A percentile compares a stretch with the other conserved stretches of the same genome.
phyloP scores from a whole-genome alignment of 371 early-diverging fungal species.

The Phascolomyces articulosus region DNA sequence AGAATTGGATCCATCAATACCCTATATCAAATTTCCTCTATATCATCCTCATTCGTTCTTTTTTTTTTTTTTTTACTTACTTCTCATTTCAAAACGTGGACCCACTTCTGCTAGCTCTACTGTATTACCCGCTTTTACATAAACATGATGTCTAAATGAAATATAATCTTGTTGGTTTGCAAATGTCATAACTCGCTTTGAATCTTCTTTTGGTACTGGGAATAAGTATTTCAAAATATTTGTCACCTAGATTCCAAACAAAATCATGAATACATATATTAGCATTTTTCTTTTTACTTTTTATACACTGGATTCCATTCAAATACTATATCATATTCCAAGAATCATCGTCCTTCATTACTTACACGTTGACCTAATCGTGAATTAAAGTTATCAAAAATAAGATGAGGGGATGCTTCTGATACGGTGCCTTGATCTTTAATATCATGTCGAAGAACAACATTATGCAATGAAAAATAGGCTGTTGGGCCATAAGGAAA shows the following conservation, averaged over 20 bases:
- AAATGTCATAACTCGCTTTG: constrained; percentile 97
- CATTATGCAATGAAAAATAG: constrained; percentile 96
- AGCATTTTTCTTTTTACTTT: too few relatives aligned
- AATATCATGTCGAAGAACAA: constrained; percentile 97
- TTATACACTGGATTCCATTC: background rate
- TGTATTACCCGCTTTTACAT: constrained; percentile 84
- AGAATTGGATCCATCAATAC: background rate
- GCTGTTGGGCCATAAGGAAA: constrained; percentile 99
- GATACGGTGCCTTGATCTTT: constrained; percentile 95
- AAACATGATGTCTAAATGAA: constrained; percentile 97
- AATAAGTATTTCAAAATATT: constrained; percentile 95
- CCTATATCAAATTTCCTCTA: too few relatives aligned
- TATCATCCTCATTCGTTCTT: background rate
- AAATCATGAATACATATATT: background rate
- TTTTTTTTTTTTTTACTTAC: constrained; percentile 43
- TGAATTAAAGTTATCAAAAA: constrained; percentile 92
- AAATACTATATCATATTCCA: background rate
- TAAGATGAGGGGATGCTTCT: constrained; percentile 95
- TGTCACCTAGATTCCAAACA: constrained; percentile 52
- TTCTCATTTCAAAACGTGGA: constrained; percentile 97
- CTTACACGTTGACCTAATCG: constrained; percentile 86
- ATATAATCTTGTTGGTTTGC: constrained; percentile 96
- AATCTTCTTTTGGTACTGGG: constrained; percentile 96
- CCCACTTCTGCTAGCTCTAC: constrained; percentile 97
- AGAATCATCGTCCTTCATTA: background rate